phyloP scores from a whole-genome alignment of 2,329 filamentous ascomycete species.

The Sclerotinia nivalis region DNA sequence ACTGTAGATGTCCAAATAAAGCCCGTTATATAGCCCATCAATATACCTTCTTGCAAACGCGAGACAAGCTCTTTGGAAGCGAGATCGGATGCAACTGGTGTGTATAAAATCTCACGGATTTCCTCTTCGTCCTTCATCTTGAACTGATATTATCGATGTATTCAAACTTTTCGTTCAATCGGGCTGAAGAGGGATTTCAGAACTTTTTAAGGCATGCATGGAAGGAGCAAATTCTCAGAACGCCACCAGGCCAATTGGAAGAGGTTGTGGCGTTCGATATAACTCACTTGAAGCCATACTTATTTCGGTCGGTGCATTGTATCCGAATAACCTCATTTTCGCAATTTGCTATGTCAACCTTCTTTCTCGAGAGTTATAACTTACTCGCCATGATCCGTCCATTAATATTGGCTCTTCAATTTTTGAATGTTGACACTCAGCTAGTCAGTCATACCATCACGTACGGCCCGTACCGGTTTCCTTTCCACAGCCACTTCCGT shows the following conservation, averaged over 20 bases:
- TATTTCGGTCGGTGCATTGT: not conserved
- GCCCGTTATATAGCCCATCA: not conserved
- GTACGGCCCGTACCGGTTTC: not conserved
- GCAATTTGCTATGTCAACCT: not conserved
- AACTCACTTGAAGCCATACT: not conserved
- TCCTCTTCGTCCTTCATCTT: not conserved
- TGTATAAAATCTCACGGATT: too few species aligned
- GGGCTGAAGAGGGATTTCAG: not conserved
- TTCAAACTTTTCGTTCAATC: not conserved
- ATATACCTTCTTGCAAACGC: not conserved
- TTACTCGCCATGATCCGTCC: not conserved
- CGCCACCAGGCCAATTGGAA: not conserved
- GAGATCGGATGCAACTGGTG: not conserved
- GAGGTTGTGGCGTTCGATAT: not conserved
- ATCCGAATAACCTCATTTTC: not conserved
- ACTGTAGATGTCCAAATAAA: not conserved
- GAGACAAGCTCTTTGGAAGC: too few species aligned
- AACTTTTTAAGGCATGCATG: too few species aligned
- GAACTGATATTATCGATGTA: not conserved
- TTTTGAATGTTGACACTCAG: not conserved
- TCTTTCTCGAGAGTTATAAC: not conserved
- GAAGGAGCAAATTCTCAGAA: not conserved
- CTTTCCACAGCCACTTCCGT: not conserved
- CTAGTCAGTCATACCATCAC: not conserved
- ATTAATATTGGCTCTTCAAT: not conserved